Conservation (phyloP, 306 rosid species). For the Rosa rugosa region DNA sequence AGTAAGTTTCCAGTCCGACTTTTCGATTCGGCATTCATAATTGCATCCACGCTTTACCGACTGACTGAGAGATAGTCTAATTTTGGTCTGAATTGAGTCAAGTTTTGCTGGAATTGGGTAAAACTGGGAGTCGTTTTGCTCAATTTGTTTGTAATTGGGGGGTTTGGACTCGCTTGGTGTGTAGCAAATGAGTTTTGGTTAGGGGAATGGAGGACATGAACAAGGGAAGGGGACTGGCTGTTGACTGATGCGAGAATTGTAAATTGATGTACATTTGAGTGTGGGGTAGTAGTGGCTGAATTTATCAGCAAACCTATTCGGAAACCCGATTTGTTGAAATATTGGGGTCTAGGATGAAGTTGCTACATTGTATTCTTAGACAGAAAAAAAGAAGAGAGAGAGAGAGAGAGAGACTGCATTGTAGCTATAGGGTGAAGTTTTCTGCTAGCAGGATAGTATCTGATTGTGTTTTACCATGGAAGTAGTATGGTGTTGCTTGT, state of each 20-base stretch:
- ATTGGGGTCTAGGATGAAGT: neutral
- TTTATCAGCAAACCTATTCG: neutral
- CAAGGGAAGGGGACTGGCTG: neutral
- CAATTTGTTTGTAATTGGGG: neutral
- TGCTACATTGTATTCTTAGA: neutral
- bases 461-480: neutral
- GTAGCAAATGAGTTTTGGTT: neutral
- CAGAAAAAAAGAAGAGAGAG: neutral
- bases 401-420: neutral
- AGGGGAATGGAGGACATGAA: neutral
- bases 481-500: neutral
- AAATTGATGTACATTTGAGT: neutral
- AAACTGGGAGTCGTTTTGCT: neutral
- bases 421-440: neutral
- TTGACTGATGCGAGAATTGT: neutral
- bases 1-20: conserved; percentile 31
- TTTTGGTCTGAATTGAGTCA: neutral
- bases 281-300: neutral
- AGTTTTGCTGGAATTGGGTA: neutral
- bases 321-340: neutral
- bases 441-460: neutral
- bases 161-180: neutral
- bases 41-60: neutral
- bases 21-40: neutral
- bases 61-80: neutral